Conservation (phyloP, 202 grass and related monocot species). For the Zizania palustris region DNA sequence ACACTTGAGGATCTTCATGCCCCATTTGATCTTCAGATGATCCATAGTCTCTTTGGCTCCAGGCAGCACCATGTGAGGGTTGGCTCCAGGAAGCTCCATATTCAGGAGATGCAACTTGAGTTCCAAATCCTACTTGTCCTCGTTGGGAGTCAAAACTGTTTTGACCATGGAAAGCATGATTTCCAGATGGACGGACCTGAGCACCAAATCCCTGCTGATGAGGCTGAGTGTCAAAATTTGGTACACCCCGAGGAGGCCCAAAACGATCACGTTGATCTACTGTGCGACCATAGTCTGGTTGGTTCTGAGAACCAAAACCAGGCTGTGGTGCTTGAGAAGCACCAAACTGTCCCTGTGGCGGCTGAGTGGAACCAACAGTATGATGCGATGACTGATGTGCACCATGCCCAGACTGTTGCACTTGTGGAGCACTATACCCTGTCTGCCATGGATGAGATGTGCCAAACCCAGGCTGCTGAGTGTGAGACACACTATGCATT, state of each 20-base stretch:
- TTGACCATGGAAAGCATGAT: slow-evolving; percentile 29
- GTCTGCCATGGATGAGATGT: slow-evolving; percentile 37
- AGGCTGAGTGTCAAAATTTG: slow-evolving; percentile 21
- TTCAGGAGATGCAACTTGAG: slow-evolving; percentile 22
- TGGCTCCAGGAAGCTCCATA: slow-evolving; percentile 42
- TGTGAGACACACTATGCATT: slow-evolving; percentile 15
- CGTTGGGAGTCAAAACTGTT: slow-evolving; percentile 31
- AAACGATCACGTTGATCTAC: slow-evolving; percentile 25
- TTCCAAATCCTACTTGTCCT: slow-evolving; percentile 43
- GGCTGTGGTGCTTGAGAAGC: slow-evolving; percentile 7
- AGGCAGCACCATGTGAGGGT: slow-evolving; percentile 29
- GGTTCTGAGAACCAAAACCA: slow-evolving; percentile 2
- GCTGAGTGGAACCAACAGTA: slow-evolving; percentile 11
- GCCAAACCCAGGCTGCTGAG: slow-evolving; percentile 22
- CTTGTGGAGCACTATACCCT: slow-evolving; percentile 35
- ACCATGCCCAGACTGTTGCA: slow-evolving; percentile 41
- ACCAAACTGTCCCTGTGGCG: slow-evolving; percentile 12
- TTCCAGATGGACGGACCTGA: slow-evolving; percentile 7
- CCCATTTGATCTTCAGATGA: slow-evolving; percentile 21
- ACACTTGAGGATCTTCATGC: neutral
- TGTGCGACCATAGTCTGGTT: neutral
- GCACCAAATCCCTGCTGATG: slow-evolving; percentile 36
- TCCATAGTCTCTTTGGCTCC: slow-evolving; percentile 29
- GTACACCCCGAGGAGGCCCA: slow-evolving; percentile 24
- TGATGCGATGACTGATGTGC: neutral